These are phyloP conservation scores for Coemansia sp. DNA, from an alignment of 192 early-diverging fungal species.

Conservation along the genomic window DNA sequence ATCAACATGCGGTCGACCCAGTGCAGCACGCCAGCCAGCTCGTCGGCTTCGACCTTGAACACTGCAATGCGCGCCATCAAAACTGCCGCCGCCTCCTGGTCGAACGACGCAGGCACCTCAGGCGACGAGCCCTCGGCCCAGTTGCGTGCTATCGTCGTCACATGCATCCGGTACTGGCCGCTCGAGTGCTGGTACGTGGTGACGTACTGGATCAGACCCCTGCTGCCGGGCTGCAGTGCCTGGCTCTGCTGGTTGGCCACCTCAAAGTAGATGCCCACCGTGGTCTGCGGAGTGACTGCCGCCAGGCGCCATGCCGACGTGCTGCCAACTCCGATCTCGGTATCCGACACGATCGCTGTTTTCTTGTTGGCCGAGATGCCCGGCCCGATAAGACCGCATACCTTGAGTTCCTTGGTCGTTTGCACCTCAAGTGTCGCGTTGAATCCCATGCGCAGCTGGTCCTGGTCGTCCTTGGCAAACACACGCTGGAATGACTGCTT, in stretches of 20 bases:
- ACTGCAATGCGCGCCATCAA: slow-evolving; percentile 96
- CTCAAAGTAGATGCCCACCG: slow-evolving; percentile 93
- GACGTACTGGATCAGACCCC: slow-evolving; percentile 91
- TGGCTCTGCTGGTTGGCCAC: slow-evolving; percentile 86
- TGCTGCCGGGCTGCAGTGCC: slow-evolving; percentile 75
- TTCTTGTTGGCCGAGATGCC: slow-evolving; percentile 91
- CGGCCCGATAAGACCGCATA: slow-evolving; percentile 97
- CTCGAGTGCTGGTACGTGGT: slow-evolving; percentile 95
- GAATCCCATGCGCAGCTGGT: slow-evolving; percentile 92
- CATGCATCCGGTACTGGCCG: slow-evolving; percentile 86
- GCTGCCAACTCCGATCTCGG: slow-evolving; percentile 96
- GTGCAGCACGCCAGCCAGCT: slow-evolving; percentile 93
- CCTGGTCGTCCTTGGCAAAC: slow-evolving; percentile 88
- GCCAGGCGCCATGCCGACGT: slow-evolving; percentile 97
- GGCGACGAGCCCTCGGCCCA: slow-evolving; percentile 80
- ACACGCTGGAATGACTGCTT: slow-evolving; percentile 96
- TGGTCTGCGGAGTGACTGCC: slow-evolving; percentile 80
- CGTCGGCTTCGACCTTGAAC: slow-evolving; percentile 96
- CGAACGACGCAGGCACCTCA: slow-evolving; percentile 88
- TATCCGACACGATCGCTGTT: slow-evolving; percentile 87
- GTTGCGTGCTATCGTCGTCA: slow-evolving; percentile 93
- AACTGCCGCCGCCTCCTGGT: slow-evolving; percentile 97
- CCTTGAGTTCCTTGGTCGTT: slow-evolving; percentile 92
- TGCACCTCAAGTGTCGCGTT: slow-evolving; percentile 96
- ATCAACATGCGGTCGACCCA: slow-evolving; percentile 99